These are phyloP conservation scores for Fimicolochytrium jonesii DNA, from an alignment of 192 early-diverging fungal species.

Conservation along the genomic window DNA sequence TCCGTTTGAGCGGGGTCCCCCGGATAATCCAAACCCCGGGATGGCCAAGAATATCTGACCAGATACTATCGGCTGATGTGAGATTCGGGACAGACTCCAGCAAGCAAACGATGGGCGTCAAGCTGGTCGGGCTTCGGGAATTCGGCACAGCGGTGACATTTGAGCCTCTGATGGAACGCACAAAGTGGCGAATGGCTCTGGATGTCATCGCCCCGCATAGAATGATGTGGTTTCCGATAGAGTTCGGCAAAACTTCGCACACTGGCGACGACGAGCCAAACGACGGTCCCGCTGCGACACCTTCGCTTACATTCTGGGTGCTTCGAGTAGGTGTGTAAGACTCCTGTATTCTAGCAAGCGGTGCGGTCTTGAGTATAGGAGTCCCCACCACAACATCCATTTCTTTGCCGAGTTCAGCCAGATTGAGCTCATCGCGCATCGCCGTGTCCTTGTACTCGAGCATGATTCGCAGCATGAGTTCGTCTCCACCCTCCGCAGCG, in stretches of 20 bases:
- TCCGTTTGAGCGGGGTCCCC: slow-evolving; percentile 42
- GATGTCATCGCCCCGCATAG: slow-evolving; percentile 42
- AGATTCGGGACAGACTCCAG: neutral
- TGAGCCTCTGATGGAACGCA: slow-evolving; percentile 31
- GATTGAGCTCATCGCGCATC: slow-evolving; percentile 28
- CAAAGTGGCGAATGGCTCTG: slow-evolving; percentile 43
- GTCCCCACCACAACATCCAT: slow-evolving; percentile 27
- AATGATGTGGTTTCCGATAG: slow-evolving; percentile 36
- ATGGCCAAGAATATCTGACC: slow-evolving; percentile 5
- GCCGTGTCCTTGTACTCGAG: slow-evolving; percentile 42
- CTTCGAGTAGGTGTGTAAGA: neutral
- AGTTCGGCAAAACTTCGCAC: too few relatives aligned
- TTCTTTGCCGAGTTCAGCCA: slow-evolving; percentile 34
- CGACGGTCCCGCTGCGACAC: too few relatives aligned
- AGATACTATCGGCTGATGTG: neutral
- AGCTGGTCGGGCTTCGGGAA: neutral
- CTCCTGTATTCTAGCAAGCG: too few relatives aligned
- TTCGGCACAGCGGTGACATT: too few relatives aligned
- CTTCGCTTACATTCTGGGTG: neutral
- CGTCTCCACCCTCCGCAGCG: slow-evolving; percentile 35
- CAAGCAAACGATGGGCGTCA: slow-evolving; percentile 35
- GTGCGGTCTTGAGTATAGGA: too few relatives aligned
- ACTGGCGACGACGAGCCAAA: too few relatives aligned
- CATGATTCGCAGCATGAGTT: slow-evolving; percentile 37
- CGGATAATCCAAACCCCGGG: slow-evolving; percentile 23